These are phyloP conservation scores for Gastrolobium bilobum DNA, from an alignment of 306 rosid genomes.

Conservation along the genomic window DNA sequence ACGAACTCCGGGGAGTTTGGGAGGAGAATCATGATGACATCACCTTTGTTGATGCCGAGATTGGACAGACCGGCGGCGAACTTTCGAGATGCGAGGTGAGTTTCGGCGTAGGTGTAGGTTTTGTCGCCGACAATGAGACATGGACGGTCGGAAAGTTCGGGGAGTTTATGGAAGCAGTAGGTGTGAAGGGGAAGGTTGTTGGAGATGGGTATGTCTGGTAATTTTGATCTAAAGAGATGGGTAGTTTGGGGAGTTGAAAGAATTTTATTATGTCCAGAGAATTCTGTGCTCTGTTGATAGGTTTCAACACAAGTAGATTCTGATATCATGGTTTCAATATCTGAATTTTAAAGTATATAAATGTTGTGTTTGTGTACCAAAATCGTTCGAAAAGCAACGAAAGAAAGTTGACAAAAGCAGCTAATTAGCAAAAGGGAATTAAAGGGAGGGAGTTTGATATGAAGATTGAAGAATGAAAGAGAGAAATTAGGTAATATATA, in stretches of 20 bases:
- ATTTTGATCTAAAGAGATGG: slow-evolving; percentile 62
- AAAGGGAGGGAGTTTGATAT: not conserved
- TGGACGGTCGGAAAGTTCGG: slow-evolving; percentile 52
- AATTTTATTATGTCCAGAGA: not conserved
- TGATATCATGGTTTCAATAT: slow-evolving; percentile 44
- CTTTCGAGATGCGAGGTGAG: slow-evolving; percentile 46
- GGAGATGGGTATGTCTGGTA: slow-evolving; percentile 70
- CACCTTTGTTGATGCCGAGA: slow-evolving; percentile 60
- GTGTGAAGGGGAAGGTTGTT: slow-evolving; percentile 68
- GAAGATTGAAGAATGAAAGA: not conserved
- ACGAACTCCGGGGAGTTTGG: slow-evolving; percentile 64
- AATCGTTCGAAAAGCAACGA: no score
- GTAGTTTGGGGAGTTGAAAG: not conserved
- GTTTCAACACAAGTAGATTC: slow-evolving; percentile 48
- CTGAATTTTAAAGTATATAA: no score
- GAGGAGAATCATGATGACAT: slow-evolving; percentile 67
- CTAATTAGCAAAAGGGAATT: no score
- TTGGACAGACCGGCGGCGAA: slow-evolving; percentile 57
- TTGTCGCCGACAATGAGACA: slow-evolving; percentile 70
- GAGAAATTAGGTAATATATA: no score
- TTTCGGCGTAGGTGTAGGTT: slow-evolving; percentile 60
- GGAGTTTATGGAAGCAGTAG: slow-evolving; percentile 64
- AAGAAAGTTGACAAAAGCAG: no score
- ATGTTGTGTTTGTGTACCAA: no score
- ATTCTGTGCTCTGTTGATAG: slow-evolving; percentile 8